Evolutionary conservation across 495 filamentous ascomycete genomes (phyloP), one percentile per base, ranked within the genome.

Genomic region (Lasiosphaeria ovina): DNA sequence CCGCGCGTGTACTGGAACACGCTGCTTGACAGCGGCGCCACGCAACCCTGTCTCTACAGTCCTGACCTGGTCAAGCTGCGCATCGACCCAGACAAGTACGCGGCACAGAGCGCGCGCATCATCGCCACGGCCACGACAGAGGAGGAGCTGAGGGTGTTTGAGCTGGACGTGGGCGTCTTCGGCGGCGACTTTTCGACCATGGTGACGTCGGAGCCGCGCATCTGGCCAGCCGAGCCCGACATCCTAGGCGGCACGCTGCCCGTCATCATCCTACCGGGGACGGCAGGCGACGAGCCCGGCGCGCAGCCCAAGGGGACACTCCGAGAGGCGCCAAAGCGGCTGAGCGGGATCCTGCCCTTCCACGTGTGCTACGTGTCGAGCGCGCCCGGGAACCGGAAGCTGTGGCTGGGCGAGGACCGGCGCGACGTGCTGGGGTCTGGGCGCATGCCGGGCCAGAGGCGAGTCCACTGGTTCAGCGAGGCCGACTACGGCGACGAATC

Each of bases 11-110:
- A 65, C 60, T 74, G 17, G 38, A 51, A 63, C 31, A 70, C 62
- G 36, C 59, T 82, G 38, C 62, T 82, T 34, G 79, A 82, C 62
- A 69, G 64, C 17, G 79, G 79, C 49, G 76, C 79, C 36, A 80
- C 74, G 14, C 66, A 74, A 42, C 78, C 79, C 3, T 64, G 66
- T 47, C 62, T 82, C 16, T 69, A 61, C 44, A 24, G 47, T 2
- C 17, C 42, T 14, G 79, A 83, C 59, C 69, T 82, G 0, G 16
- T 55, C 14, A 53, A 42, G 4, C 62, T 81, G 8, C 49, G 62
- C 2, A 70, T 83, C 58, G 50, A 75, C 62, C 53, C 64, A 10
- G 38, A 7, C 0, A 55, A 31, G 31, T 81, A 81, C 66, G 55
- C 77, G 3, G 72, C 76, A 9, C 78, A 81, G 57, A 67, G 70